A percentile compares a stretch with the other conserved stretches of the same genome.
These are phyloP conservation scores for Penicillium nucicola DNA, from an alignment of 495 filamentous ascomycete species.

Conservation along the genomic window DNA sequence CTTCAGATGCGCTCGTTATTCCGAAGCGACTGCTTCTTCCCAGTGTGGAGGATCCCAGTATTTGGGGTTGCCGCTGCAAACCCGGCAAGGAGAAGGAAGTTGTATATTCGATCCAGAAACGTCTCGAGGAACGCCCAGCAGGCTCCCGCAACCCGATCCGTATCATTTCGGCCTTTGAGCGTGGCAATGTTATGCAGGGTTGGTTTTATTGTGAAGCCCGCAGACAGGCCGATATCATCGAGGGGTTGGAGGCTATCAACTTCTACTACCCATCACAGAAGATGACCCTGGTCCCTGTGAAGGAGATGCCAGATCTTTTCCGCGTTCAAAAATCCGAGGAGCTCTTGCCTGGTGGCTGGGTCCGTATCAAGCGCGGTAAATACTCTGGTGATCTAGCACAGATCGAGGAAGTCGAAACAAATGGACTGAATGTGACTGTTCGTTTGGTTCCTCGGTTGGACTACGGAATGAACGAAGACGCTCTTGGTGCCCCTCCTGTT, in stretches of 20 bases:
- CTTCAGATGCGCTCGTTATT: conserved; percentile 60
- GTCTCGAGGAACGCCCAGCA: conserved; percentile 70
- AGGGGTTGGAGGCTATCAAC: conserved; percentile 74
- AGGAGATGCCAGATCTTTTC: conserved; percentile 96
- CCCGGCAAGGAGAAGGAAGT: conserved; percentile 93
- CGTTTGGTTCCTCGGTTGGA: conserved; percentile 86
- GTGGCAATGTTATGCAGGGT: conserved; percentile 81
- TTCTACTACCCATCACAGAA: conserved; percentile 83
- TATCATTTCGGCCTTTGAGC: conserved; percentile 87
- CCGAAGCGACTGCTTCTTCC: conserved; percentile 89
- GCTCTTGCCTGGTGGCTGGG: conserved; percentile 86
- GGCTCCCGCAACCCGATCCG: conserved; percentile 71
- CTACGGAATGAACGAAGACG: conserved; percentile 84
- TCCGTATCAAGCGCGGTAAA: conserved; percentile 79
- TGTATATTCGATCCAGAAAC: conserved; percentile 78
- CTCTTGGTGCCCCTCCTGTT: conserved; percentile 45
- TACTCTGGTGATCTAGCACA: conserved; percentile 90
- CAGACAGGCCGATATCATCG: conserved; percentile 78
- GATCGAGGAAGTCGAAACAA: conserved; percentile 89
- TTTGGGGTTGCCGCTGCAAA: conserved; percentile 92
- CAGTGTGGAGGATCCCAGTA: conserved; percentile 90
- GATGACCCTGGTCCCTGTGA: conserved; percentile 84
- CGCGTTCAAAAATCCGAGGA: conserved; percentile 80
- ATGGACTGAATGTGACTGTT: conserved; percentile 83
- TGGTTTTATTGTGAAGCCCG: conserved; percentile 94